A percentile compares a stretch with the other conserved stretches of the same genome.
Evolutionary conservation across 1,284 basidiomycete genomes (phyloP).

Genomic region (Papiliotrema fonsecae): DNA sequence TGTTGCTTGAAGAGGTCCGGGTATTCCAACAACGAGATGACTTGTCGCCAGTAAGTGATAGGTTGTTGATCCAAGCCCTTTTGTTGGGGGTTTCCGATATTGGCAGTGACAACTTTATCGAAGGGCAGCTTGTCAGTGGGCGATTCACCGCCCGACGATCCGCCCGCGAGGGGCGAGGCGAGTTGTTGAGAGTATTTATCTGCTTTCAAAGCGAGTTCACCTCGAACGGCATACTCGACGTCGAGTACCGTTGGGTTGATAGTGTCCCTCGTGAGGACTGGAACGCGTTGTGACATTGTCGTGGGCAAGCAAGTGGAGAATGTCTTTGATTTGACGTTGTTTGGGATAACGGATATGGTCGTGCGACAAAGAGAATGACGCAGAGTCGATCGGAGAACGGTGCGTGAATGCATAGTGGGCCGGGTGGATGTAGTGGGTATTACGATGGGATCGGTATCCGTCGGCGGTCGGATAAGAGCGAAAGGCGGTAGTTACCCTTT

Average conservation of each 20-base stretch:
- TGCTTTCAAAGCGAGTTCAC: conserved; percentile 91
- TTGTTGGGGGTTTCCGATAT: conserved; percentile 98
- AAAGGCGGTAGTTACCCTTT: too few species aligned
- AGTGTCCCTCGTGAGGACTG: conserved; percentile 36
- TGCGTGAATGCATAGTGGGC: background rate
- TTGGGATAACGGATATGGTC: background rate
- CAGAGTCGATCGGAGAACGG: too few species aligned
- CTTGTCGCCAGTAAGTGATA: conserved; percentile 86
- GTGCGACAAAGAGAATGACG: background rate
- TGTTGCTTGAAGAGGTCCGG: conserved; percentile 77
- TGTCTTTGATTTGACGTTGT: background rate
- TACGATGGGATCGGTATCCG: background rate
- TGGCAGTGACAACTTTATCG: conserved; percentile 83
- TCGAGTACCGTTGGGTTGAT: conserved; percentile 77
- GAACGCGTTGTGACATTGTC: conserved; percentile 10
- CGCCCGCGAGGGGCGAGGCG: conserved; percentile 47
- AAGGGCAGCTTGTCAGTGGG: conserved; percentile 63
- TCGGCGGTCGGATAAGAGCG: too few species aligned
- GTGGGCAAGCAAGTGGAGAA: background rate
- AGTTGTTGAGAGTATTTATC: conserved; percentile 73
- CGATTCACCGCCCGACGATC: conserved; percentile 38
- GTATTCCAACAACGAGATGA: conserved; percentile 74
- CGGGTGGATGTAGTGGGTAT: too few species aligned
- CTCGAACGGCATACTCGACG: conserved; percentile 95
- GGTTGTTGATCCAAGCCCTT: conserved; percentile 88